These are phyloP conservation scores for Hibiscus trionum DNA, from an alignment of 345 rosid species.

Conservation along the genomic window DNA sequence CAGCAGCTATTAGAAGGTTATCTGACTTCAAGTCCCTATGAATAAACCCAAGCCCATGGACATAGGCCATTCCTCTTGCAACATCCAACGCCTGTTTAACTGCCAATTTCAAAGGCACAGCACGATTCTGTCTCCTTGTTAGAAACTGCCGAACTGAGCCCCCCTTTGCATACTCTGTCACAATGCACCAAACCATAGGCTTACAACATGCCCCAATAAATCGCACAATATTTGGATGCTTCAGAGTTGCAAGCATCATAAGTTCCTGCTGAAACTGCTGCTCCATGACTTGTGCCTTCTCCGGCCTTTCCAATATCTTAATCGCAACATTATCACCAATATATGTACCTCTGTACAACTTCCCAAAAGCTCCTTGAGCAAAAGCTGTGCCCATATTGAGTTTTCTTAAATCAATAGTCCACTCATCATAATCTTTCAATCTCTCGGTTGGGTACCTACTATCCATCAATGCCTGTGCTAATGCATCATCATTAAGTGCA, in stretches of 20 bases:
- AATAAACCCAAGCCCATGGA: constrained; percentile 29
- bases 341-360: constrained; percentile 50
- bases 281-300: constrained; percentile 26
- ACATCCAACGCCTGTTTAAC: neutral
- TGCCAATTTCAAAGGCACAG: neutral
- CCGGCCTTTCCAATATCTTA: constrained; percentile 49
- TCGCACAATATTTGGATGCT: constrained; percentile 1
- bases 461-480: constrained; percentile 57
- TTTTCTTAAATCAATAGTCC: constrained; percentile 59
- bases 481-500: constrained; percentile 48
- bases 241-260: neutral
- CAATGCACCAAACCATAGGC: neutral
- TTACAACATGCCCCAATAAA: neutral
- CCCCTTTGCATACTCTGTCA: neutral
- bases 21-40: constrained; percentile 50
- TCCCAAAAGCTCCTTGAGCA: constrained; percentile 72
- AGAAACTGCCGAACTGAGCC: neutral
- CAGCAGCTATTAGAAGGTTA: constrained; percentile 37
- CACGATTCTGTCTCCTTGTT: neutral
- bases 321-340: constrained; percentile 52
- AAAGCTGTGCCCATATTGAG: constrained; percentile 59
- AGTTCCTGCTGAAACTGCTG: neutral
- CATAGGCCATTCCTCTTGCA: neutral
- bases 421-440: constrained; percentile 39
- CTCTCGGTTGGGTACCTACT: constrained; percentile 41